Evolutionary conservation across 2,329 filamentous ascomycete species (phyloP).

Genomic region (Diaporthe ilicicola): DNA sequence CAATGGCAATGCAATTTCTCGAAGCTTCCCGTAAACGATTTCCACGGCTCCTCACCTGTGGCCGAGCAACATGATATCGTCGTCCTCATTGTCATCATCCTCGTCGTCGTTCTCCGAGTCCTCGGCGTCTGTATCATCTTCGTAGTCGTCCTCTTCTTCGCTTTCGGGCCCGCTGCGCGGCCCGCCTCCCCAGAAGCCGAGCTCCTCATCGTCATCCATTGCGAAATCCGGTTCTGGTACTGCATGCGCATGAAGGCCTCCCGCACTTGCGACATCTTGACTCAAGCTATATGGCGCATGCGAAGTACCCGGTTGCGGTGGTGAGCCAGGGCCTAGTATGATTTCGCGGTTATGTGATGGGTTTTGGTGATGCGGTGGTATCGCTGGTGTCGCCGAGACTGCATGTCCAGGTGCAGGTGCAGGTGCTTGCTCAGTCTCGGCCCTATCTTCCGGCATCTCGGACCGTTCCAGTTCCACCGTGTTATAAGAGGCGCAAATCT

Average conservation of each 20-base stretch:
- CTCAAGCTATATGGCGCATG: not conserved
- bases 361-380: not conserved
- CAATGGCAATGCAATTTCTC: slow-evolving; percentile 18
- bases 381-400: not conserved
- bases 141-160: slow-evolving; percentile 56
- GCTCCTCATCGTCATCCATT: slow-evolving; percentile 57
- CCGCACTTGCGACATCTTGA: not conserved
- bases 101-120: slow-evolving; percentile 58
- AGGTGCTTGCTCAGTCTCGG: not conserved
- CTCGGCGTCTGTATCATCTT: slow-evolving; percentile 50
- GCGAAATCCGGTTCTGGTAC: slow-evolving; percentile 5
- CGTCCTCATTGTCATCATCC: slow-evolving; percentile 55
- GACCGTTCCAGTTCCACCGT: slow-evolving; percentile 63
- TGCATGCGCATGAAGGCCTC: not conserved
- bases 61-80: slow-evolving; percentile 60
- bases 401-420: not conserved
- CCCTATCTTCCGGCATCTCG: slow-evolving; percentile 22
- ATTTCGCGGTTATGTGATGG: not conserved
- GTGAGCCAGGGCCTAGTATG: not conserved
- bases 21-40: not conserved
- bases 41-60: slow-evolving; percentile 45
- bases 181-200: slow-evolving; percentile 55
- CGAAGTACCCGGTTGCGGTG: not conserved
- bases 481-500: slow-evolving; percentile 75
- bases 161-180: slow-evolving; percentile 39